phyloP scores from a whole-genome alignment of 768 basidiomycete genomes.

The Leucocoprinus leucothites region DNA sequence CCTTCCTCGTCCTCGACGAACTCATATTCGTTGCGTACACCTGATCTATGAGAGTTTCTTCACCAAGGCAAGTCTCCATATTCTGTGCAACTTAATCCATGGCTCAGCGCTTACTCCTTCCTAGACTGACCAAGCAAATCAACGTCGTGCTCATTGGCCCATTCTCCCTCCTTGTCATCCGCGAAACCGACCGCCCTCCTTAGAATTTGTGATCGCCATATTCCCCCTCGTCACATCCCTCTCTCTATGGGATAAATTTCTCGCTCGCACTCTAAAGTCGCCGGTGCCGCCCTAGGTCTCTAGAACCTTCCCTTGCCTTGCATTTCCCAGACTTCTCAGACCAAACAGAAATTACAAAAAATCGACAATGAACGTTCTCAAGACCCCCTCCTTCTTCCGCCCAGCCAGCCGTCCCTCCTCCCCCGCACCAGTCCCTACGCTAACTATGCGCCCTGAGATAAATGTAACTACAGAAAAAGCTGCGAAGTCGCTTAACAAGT shows the following conservation, averaged over 20 bases:
- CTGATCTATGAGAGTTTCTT: constrained; percentile 55
- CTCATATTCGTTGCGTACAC: constrained; percentile 9
- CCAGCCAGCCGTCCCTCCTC: constrained; percentile 62
- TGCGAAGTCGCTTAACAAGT: constrained; percentile 51
- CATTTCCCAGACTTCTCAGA: constrained; percentile 12
- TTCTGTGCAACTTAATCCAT: constrained; percentile 10
- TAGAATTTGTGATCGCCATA: constrained; percentile 39
- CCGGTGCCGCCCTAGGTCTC: constrained; percentile 29
- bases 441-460: background rate
- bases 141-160: constrained; percentile 62
- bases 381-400: constrained; percentile 64
- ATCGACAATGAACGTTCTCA: constrained; percentile 61
- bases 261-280: constrained; percentile 32
- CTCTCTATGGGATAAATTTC: constrained; percentile 57
- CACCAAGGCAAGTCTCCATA: constrained; percentile 26
- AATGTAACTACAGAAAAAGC: constrained; percentile 38
- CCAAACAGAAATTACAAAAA: constrained; percentile 10
- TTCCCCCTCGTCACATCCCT: constrained; percentile 19
- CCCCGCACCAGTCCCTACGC: constrained; percentile 37
- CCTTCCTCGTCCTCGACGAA: constrained; percentile 10
- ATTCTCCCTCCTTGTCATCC: constrained; percentile 46
- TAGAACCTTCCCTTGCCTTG: constrained; percentile 24
- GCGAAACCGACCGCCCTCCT: constrained; percentile 78
- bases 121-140: constrained; percentile 46
- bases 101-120: constrained; percentile 10